Evolutionary conservation across 1,139 yeast genomes (phyloP), one percentile per base, ranked within the genome.

Genomic region (Zygosaccharomyces sapae): DNA sequence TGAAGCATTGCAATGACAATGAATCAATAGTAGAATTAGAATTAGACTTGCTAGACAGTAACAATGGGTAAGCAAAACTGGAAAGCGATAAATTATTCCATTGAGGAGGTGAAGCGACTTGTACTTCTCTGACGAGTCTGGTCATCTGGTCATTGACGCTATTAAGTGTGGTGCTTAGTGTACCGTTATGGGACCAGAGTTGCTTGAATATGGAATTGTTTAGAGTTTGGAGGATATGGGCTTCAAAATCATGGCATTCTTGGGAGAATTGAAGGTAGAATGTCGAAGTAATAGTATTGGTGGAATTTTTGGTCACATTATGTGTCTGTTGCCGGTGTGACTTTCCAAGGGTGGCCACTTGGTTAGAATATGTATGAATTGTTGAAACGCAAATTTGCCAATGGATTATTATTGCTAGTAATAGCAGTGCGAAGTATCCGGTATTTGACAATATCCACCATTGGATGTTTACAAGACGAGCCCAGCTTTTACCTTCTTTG

Each of bases 381-480:
- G 46, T 18, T 18, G 50, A 45, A 7, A 33, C 4, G 12, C 40
- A 29, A 8, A 49, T 33, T 25, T 48, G 52, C 46, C 46, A 51
- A 27, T 51, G 50, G 12, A 48, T 16, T 8, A 49, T 8, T 9
- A 42, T 30, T 36, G 41, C 45, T 12, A 48, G 33, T 3, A 49
- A 8, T n/a, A 51, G 36, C 10, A 46, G 25, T 47, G 47, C 42
- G 12, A 51, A 42, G 16, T 45, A 41, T 29, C 33, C 46, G 1
- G 50, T 48, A 18, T 34, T 51, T 6, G 52, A 48, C 36, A 41
- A 42, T 16, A 48, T 40, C 54, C 54, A 51, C 46, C 45, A 49
- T 33, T 24, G 43, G 24, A 24, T 34, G 13, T 20, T 18, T 1
- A 39, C 19, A 4, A 43, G 20, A 12, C 41, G 33, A 10, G 30